Base-by-base conservation (phyloP, 768 basidiomycete genomes). In the Clitopilus passeckerianus region DNA sequence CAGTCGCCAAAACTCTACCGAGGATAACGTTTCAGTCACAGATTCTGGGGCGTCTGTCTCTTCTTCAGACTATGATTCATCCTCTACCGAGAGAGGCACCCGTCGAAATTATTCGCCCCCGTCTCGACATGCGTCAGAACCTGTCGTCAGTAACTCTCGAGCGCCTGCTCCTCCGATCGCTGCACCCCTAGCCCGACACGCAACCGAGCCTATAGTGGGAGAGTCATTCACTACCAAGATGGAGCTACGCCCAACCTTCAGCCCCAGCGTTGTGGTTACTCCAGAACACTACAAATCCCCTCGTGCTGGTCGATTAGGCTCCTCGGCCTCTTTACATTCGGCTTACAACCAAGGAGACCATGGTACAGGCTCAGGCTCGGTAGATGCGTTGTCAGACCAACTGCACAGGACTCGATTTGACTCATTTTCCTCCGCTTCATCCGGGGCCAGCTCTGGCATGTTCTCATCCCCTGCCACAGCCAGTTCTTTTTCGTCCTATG, bases 211-310 rank as follows among this genome's bases (percentile, higher is more conserved):
- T 18, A n/a, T 23, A 9, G 5, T 50, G 15, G 30, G 22, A 0
- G 79, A 83, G 57, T 75, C 77, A 2, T 89, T 80, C 64, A 87
- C 81, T 0, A 67, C 80, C 6, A 75, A 73, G 58, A 73, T 68
- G 18, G 80, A 84, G 14, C 80, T 90, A 16, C 81, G 84, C 46
- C 77, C 86, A 1, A 90, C 90, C 1, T 91, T 90, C 64, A 86
- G 86, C 1, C 65, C 82, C n/a, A 82, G 75, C 57, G 86, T 89
- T 68, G 75, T 90, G 33, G 86, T 89, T 53, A 88, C 84, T 2
- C 89, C 89, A 1, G 77, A 79, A 5, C 80, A 90, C 66, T 90
- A 89, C 62, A 64, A 60, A 56, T 61, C 64, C 9, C 66, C 70
- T 5, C 68, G 68, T 14, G 57, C 63, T 41, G 66, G 62, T 1